Evolutionary conservation across 768 basidiomycete genomes (phyloP), one percentile per base, ranked within the genome.

Genomic region (Hericium rajendrae): DNA sequence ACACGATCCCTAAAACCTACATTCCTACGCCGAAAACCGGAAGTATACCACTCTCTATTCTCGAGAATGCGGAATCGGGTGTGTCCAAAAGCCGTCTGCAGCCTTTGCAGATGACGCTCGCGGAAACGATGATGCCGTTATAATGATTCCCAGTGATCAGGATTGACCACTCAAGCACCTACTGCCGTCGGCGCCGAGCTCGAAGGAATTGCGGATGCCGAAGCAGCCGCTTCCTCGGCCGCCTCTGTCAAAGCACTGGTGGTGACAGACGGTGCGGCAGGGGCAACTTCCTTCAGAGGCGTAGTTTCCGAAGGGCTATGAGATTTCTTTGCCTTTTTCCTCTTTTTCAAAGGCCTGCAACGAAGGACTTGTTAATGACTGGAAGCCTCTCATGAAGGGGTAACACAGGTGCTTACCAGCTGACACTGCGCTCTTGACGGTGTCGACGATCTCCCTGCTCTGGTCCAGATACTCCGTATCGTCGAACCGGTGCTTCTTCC

Each of bases 391-490:
- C 59, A 65, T 57, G 38, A 0, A 11, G 24, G 26, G 26, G 32
- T 26, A 6, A 54, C 4, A 28, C 32, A 32, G 10, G 12, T 15
- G 71, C 78, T 62, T 68, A 91, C 91, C 95, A 39, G 82, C 80
- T 50, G 85, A 77, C 12, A 99, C 95, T 3, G 95, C 95, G 57
- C 78, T 91, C 75, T 91, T 90, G 28, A 97, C 94, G 61, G 79
- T 84, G 62, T 95, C 94, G 2, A 92, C 90, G 26, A 98, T 82
- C 65, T 97, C 93, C 69, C 81, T 77, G 64, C 86, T 93, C 73
- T 95, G 86, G 68, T 97, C 94, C 40, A 99, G 68, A 67, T 88
- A 99, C 69, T 93, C 88, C 2, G 83, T 85, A 66, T 99, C 95
- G 51, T 97, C 94, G 49, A 98, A 85, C 26, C 90, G 81, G 64